These are phyloP conservation scores for Fusarium longipes DNA, from an alignment of 2,329 filamentous ascomycete species.

Conservation along the genomic window DNA sequence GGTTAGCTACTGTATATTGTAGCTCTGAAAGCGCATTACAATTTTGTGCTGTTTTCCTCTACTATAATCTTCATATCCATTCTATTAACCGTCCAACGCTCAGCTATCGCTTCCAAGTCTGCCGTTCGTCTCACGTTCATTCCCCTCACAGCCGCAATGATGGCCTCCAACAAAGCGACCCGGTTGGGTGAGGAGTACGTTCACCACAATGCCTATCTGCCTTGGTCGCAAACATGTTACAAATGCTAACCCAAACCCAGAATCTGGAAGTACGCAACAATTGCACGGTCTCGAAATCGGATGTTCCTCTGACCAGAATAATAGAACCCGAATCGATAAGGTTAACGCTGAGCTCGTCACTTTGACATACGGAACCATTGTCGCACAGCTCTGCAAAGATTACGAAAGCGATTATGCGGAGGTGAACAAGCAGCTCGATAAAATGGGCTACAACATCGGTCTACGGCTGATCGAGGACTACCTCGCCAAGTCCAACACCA, in stretches of 20 bases:
- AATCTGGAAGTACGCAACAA: slow-evolving; percentile 85
- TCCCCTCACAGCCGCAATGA: slow-evolving; percentile 47
- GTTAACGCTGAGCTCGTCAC: slow-evolving; percentile 98
- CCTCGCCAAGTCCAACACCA: slow-evolving; percentile 91
- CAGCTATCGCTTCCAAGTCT: neutral
- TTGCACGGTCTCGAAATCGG: neutral
- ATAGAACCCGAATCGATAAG: slow-evolving; percentile 93
- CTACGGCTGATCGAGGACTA: slow-evolving; percentile 97
- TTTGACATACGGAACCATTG: slow-evolving; percentile 96
- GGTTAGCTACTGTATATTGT: slow-evolving; percentile 2
- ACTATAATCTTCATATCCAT: neutral
- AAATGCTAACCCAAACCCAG: slow-evolving; percentile 61
- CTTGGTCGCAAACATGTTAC: slow-evolving; percentile 1
- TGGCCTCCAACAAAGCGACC: slow-evolving; percentile 71
- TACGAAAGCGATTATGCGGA: slow-evolving; percentile 93
- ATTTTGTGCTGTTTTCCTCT: neutral
- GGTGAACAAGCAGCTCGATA: slow-evolving; percentile 97
- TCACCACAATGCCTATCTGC: neutral
- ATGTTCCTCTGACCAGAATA: slow-evolving; percentile 22
- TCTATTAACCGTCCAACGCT: neutral
- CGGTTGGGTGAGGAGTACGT: slow-evolving; percentile 72
- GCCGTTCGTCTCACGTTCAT: neutral
- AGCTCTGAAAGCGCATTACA: slow-evolving; percentile 1
- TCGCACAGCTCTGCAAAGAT: slow-evolving; percentile 95
- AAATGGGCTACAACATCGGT: slow-evolving; percentile 99